Conservation (phyloP, 2,329 filamentous ascomycete species). For the Pezicula carpinea region DNA sequence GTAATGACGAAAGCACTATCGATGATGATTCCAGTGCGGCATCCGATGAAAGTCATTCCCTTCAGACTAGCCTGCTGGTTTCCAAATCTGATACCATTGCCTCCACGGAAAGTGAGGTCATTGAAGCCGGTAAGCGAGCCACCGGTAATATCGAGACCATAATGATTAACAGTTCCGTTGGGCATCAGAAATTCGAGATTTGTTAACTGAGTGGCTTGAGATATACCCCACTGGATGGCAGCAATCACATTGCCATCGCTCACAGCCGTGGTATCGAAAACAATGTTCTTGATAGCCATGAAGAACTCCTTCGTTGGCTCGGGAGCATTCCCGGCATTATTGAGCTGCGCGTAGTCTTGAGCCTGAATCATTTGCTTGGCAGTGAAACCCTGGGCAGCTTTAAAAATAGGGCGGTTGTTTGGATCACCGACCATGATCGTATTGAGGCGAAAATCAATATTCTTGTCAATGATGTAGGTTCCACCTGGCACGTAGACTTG, state of each 20-base stretch:
- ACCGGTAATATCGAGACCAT: slow-evolving; percentile 15
- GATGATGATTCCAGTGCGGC: slow-evolving; percentile 1
- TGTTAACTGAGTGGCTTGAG: slow-evolving; percentile 28
- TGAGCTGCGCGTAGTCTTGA: slow-evolving; percentile 13
- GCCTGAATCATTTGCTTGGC: slow-evolving; percentile 27
- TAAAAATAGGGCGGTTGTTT: slow-evolving; percentile 25
- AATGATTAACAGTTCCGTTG: slow-evolving; percentile 21
- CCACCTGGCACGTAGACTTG: slow-evolving; percentile 23
- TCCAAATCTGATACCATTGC: slow-evolving; percentile 53
- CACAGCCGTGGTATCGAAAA: slow-evolving; percentile 28
- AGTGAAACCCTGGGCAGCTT: slow-evolving; percentile 22
- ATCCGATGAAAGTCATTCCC: slow-evolving; percentile 38
- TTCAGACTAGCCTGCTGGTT: slow-evolving; percentile 51
- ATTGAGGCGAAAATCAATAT: slow-evolving; percentile 18
- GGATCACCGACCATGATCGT: slow-evolving; percentile 24
- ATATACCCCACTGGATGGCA: slow-evolving; percentile 31
- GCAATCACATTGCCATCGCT: slow-evolving; percentile 14
- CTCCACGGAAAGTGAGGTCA: slow-evolving; percentile 55
- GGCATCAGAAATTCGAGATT: slow-evolving; percentile 31
- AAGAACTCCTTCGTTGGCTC: slow-evolving; percentile 28
- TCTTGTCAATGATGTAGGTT: slow-evolving; percentile 18
- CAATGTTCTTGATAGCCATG: slow-evolving; percentile 27
- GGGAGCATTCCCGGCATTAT: slow-evolving; percentile 10
- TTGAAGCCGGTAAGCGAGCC: slow-evolving; percentile 32
- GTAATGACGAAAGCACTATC: background rate